Base-by-base conservation (phyloP, 164 flowering plant species). In the Aristolochia fimbriata region DNA sequence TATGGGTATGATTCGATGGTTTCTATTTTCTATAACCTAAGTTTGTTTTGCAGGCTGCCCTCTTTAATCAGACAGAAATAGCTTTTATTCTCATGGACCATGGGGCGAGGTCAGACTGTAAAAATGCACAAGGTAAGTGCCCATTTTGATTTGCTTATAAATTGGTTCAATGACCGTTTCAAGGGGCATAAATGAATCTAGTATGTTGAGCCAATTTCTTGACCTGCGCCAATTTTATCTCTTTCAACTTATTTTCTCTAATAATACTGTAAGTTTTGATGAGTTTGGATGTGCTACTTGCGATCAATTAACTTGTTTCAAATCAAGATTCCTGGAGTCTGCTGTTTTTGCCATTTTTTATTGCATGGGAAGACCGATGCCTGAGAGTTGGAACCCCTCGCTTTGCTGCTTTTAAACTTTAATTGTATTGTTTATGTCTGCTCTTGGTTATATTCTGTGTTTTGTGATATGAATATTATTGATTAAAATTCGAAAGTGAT, bases 51-150 rank as follows among this genome's bases (percentile, higher is more conserved):
- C 74, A 94, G 99, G 96, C 99, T 5, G 89, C 99, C 57, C 67
- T 94, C 22, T 94, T 94, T 66, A 94, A 91, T 72, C 84, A 78
- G 58, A 86, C 93, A 46, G 97, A 94, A 50, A 91, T 91, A 54
- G 80, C 78, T 65, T 91, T 94, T 70, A 60, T 75, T 25, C 95
- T 94, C 62, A 88, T 94, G 85, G 97, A 94, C 25, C 51, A 66
- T 65, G 97, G 96, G 52, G 97, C 97, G 51, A 79, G 73, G 66
- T 10, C 79, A 62, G 83, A 85, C 66, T 74, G 69, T 77, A 86
- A 80, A 74, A 91, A 94, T 70, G 85, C 86, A 63, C 99, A 88
- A 68, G 97, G 99, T 86, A 81, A 27, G 72, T 30, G 50, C 24
- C 62, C 21, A 53, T 15, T 25, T 21, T 31, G 60, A 22, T 52